Conservation (phyloP, 2,329 filamentous ascomycete genomes). For the Sarocladium kiliense region DNA sequence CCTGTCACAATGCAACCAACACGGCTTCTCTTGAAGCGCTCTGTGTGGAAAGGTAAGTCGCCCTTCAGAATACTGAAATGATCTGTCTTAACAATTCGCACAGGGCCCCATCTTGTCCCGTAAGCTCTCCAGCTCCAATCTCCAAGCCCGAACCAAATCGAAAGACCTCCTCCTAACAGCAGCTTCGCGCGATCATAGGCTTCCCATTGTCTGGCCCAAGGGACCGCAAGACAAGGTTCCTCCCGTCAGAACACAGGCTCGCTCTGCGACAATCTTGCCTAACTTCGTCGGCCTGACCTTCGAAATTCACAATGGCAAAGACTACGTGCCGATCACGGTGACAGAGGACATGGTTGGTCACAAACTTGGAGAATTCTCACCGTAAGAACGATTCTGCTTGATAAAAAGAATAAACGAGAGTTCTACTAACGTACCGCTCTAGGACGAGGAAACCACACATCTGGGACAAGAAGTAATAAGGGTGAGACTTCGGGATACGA, state of each 20-base stretch:
- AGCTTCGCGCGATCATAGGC: slow-evolving; percentile 29
- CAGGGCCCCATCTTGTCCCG: slow-evolving; percentile 50
- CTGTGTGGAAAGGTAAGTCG: slow-evolving; percentile 77
- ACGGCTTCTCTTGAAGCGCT: slow-evolving; percentile 63
- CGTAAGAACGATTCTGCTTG: slow-evolving; percentile 48
- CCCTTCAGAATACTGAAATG: not conserved
- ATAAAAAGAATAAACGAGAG: no score
- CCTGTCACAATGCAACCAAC: slow-evolving; percentile 60
- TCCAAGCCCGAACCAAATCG: not conserved
- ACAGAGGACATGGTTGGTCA: slow-evolving; percentile 96
- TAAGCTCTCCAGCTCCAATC: slow-evolving; percentile 27
- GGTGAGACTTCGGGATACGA: not conserved
- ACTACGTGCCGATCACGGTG: slow-evolving; percentile 74
- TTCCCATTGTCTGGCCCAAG: slow-evolving; percentile 58
- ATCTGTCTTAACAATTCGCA: slow-evolving; percentile 15
- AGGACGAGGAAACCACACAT: slow-evolving; percentile 57
- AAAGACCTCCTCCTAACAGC: not conserved
- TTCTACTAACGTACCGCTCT: slow-evolving; percentile 3
- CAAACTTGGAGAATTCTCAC: slow-evolving; percentile 87
- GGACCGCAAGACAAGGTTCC: slow-evolving; percentile 57
- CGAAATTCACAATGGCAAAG: slow-evolving; percentile 87
- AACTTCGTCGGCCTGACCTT: slow-evolving; percentile 89
- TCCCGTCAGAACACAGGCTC: slow-evolving; percentile 81
- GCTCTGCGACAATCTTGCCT: slow-evolving; percentile 82
- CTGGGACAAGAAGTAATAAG: slow-evolving; percentile 33